phyloP scores from a whole-genome alignment of 805 yeast genomes.

The Candida golubevii region DNA sequence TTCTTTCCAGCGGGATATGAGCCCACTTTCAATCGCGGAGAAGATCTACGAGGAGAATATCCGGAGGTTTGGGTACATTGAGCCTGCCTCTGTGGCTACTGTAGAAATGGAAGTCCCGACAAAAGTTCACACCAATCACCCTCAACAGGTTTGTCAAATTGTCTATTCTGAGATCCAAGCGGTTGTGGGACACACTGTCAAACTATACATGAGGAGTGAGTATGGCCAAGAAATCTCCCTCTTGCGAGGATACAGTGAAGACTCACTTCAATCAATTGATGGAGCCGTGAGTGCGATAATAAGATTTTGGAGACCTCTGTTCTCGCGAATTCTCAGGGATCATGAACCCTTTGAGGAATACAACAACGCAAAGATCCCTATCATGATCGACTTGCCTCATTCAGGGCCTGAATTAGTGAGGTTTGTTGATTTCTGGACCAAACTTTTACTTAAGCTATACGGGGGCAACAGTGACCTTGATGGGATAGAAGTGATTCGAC shows the following conservation, averaged over 20 bases:
- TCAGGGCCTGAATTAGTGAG: slow-evolving; percentile 21
- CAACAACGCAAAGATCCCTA: slow-evolving; percentile 8
- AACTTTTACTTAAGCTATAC: slow-evolving; percentile 29
- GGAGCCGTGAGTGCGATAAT: slow-evolving; percentile 42
- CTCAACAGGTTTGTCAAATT: slow-evolving; percentile 6
- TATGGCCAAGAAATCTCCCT: slow-evolving; percentile 56
- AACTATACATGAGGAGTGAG: slow-evolving; percentile 46
- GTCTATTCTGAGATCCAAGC: slow-evolving; percentile 41
- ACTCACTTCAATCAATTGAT: slow-evolving; percentile 28
- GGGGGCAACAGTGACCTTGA: background rate
- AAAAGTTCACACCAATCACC: background rate
- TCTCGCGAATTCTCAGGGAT: slow-evolving; percentile 43
- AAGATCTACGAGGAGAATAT: slow-evolving; percentile 37
- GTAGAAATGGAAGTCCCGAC: slow-evolving; percentile 10
- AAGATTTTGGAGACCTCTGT: slow-evolving; percentile 45
- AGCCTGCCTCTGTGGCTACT: slow-evolving; percentile 1
- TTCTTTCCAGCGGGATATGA: slow-evolving; percentile 44
- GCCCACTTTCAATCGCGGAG: slow-evolving; percentile 39
- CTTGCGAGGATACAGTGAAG: slow-evolving; percentile 42
- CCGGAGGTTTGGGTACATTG: slow-evolving; percentile 19
- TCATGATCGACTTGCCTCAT: slow-evolving; percentile 14
- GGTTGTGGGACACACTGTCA: slow-evolving; percentile 44
- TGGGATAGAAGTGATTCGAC: background rate
- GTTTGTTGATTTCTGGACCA: slow-evolving; percentile 52
- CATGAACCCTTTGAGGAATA: slow-evolving; percentile 17